Base-by-base conservation (phyloP, 2,329 filamentous ascomycete species). In the Dissoconium aciculare region DNA sequence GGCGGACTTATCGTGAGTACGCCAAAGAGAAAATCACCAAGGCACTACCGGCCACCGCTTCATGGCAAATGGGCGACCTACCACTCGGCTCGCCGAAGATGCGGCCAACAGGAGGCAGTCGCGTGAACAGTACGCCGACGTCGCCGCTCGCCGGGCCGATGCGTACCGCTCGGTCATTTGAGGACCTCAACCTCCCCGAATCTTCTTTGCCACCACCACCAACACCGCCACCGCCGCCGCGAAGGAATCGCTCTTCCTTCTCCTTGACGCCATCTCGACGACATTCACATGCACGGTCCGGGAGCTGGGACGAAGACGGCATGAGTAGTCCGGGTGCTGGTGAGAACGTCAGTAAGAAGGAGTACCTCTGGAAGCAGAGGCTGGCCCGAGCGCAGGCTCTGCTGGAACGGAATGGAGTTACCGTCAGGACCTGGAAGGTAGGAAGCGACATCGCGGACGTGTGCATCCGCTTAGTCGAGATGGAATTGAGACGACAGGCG, bases 341-440 rank as follows among this genome's bases (percentile, higher is more conserved):
- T n/a, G 50, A 52, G 15, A 47, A 45, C 4, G 46, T 59, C 29
- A 81, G 71, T 52, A 82, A 78, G 57, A 77, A 80, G 41, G 61
- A 83, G 33, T 74, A 77, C 36, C 48, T 83, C 28, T 89, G 80
- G 81, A 63, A 66, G 38, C 66, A 74, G 33, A 60, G 81, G 24
- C 69, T 80, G 58, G 66, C 66, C 25, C 60, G 69, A 26, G 79
- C 80, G 3, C 71, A 78, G 39, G 59, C 62, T 25, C 59, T 71
- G 16, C 61, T 87, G 6, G 68, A 70, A n/a, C 58, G 62, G 4
- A 60, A 73, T 23, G 76, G 76, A 3, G 76, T 89, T 1, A 58
- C 66, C 40, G 50, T 89, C 19, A 71, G 78, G 39, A 81, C 69
- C 12, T 89, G 81, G 81, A 64, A 77, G 25, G 67, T 66, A 8